Conservation (phyloP, 768 basidiomycete species). For the Leucogyrophana mollusca region DNA sequence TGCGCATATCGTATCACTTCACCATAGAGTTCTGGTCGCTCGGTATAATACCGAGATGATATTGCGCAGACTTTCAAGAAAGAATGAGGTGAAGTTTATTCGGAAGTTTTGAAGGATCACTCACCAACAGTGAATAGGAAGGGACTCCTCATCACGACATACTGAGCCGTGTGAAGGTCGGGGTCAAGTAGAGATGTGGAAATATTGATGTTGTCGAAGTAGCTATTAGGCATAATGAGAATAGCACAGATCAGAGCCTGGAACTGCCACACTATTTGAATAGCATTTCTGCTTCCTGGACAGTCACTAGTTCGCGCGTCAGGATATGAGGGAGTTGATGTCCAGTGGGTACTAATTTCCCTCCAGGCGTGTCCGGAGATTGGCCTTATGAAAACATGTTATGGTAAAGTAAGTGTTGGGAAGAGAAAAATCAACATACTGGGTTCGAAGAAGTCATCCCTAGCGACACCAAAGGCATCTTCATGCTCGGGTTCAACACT, state of each 20-base stretch:
- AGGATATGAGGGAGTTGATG: slow-evolving; percentile 66
- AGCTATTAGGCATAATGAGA: slow-evolving; percentile 39
- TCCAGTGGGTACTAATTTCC: slow-evolving; percentile 37
- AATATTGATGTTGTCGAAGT: slow-evolving; percentile 75
- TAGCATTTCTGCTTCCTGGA: slow-evolving; percentile 65
- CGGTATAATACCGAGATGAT: slow-evolving; percentile 76
- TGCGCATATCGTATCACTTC: slow-evolving; percentile 75
- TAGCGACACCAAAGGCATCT: slow-evolving; percentile 63
- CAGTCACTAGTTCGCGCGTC: slow-evolving; percentile 58
- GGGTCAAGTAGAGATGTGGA: slow-evolving; percentile 81
- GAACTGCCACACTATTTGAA: slow-evolving; percentile 76
- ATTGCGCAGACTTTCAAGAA: slow-evolving; percentile 73
- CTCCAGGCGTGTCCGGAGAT: slow-evolving; percentile 39
- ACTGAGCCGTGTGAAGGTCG: slow-evolving; percentile 79
- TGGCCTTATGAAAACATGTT: slow-evolving; percentile 31
- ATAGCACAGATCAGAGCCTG: slow-evolving; percentile 12
- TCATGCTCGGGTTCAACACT: slow-evolving; percentile 44
- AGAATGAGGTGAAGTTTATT: not conserved
- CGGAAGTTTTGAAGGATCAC: too few species aligned
- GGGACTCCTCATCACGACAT: slow-evolving; percentile 78
- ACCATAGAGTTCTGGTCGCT: slow-evolving; percentile 67
- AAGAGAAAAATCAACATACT: slow-evolving; percentile 38
- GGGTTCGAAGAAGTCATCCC: slow-evolving; percentile 63
- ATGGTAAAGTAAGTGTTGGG: slow-evolving; percentile 1
- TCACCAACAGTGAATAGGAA: slow-evolving; percentile 91